A percentile compares a stretch with the other conserved stretches of the same genome.
Conservation (phyloP, 306 rosid species). For the Quercus bicolor region DNA sequence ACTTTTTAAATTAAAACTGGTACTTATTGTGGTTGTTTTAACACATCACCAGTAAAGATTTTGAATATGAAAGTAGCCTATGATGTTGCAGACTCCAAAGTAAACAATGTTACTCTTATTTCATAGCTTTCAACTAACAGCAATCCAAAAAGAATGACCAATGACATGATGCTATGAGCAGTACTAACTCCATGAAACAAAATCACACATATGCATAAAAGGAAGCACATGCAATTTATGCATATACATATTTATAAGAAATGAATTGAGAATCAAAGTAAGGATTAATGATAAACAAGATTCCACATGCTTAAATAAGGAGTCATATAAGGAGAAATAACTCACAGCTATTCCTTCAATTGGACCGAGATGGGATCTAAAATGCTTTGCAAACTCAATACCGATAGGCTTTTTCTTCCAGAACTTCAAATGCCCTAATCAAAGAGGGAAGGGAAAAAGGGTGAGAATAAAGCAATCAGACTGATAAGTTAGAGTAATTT, state of each 20-base stretch:
- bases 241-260: background rate
- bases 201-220: background rate
- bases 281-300: conserved; percentile 14
- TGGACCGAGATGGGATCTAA: conserved; percentile 95
- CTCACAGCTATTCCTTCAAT: conserved; percentile 94
- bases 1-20: background rate
- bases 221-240: background rate
- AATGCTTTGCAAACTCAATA: conserved; percentile 96
- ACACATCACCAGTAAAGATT: background rate
- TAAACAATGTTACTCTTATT: background rate
- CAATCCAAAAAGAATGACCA: background rate
- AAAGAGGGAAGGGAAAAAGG: background rate
- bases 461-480: conserved; percentile 7
- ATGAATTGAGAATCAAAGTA: conserved; percentile 14
- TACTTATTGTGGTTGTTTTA: background rate
- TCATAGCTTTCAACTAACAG: background rate
- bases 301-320: background rate
- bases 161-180: background rate
- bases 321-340: conserved; percentile 20
- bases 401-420: conserved; percentile 94
- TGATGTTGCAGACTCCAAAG: background rate
- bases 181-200: background rate
- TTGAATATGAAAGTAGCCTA: background rate
- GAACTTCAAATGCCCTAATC: conserved; percentile 87
- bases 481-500: background rate